Evolutionary conservation across 169 alveolate species (phyloP).

Genomic region (Cryptosporidium xiaoi): DNA sequence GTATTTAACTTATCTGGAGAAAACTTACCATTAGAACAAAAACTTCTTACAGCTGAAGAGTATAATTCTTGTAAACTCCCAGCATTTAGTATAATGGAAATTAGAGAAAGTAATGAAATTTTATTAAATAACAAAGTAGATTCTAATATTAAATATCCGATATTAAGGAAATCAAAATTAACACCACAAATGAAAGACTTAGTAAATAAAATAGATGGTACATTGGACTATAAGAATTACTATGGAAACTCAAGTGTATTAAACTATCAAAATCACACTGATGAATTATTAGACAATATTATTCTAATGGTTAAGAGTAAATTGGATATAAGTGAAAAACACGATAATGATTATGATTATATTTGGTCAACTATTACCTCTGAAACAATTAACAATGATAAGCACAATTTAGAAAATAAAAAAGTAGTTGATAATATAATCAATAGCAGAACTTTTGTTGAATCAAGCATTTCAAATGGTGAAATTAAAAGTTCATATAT

Average conservation of each 20-base stretch:
- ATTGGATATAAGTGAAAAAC: not conserved
- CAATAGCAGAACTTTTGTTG: not conserved
- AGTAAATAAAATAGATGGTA: slow-evolving; percentile 33
- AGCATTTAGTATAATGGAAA: not conserved
- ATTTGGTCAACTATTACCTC: not conserved
- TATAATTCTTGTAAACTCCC: slow-evolving; percentile 52
- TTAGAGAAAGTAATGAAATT: not conserved
- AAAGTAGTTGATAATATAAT: slow-evolving; percentile 7
- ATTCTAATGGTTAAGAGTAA: not conserved
- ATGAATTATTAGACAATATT: slow-evolving; percentile 38
- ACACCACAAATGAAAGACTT: slow-evolving; percentile 45
- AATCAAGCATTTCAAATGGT: no score
- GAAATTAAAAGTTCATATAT: not conserved
- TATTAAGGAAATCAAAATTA: slow-evolving; percentile 19
- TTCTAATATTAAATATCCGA: slow-evolving; percentile 13
- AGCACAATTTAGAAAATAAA: not conserved
- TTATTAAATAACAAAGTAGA: not conserved
- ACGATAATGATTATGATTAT: slow-evolving; percentile 1
- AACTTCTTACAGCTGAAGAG: slow-evolving; percentile 53
- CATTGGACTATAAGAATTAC: no score
- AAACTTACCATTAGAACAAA: slow-evolving; percentile 30
- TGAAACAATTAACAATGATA: not conserved
- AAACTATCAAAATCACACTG: slow-evolving; percentile 14
- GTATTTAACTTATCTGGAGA: slow-evolving; percentile 27
- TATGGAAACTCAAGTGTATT: not conserved